Conservation (phyloP, 2,329 filamentous ascomycete species). For the Ophiocordyceps unilateralis region DNA sequence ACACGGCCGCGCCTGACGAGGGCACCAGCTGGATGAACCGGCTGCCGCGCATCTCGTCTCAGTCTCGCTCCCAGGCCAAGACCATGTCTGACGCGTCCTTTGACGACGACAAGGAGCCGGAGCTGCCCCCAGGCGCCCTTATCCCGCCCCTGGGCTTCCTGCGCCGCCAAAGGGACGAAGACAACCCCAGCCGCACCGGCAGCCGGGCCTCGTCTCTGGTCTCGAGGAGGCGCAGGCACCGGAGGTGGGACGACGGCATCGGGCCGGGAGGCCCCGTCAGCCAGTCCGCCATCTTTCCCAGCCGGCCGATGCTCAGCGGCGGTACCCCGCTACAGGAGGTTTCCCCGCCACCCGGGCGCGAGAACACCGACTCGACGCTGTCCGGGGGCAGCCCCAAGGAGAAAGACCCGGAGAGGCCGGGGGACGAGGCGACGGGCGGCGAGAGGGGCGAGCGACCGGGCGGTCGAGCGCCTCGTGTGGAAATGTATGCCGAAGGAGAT, state of each 20-base stretch:
- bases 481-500: slow-evolving; percentile 68
- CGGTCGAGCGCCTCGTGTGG: slow-evolving; percentile 21
- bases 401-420: slow-evolving; percentile 10
- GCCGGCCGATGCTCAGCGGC: slow-evolving; percentile 17
- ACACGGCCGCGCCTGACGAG: slow-evolving; percentile 77
- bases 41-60: slow-evolving; percentile 52
- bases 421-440: slow-evolving; percentile 8
- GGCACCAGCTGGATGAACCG: slow-evolving; percentile 91
- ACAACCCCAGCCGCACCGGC: slow-evolving; percentile 30
- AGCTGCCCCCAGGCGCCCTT: slow-evolving; percentile 51
- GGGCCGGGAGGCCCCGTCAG: slow-evolving; percentile 76
- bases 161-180: slow-evolving; percentile 67
- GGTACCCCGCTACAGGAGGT: slow-evolving; percentile 13
- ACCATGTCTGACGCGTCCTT: slow-evolving; percentile 66
- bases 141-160: slow-evolving; percentile 64
- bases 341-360: slow-evolving; percentile 9
- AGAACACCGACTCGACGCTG: slow-evolving; percentile 16
- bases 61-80: slow-evolving; percentile 65
- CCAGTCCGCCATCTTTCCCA: slow-evolving; percentile 75
- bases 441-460: neutral
- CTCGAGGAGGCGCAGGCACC: slow-evolving; percentile 42
- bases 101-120: slow-evolving; percentile 42
- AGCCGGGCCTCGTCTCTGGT: slow-evolving; percentile 44
- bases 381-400: slow-evolving; percentile 16
- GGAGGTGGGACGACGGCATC: slow-evolving; percentile 52